Base-by-base conservation (phyloP, 2,329 filamentous ascomycete species). In the Apiospora hydei region DNA sequence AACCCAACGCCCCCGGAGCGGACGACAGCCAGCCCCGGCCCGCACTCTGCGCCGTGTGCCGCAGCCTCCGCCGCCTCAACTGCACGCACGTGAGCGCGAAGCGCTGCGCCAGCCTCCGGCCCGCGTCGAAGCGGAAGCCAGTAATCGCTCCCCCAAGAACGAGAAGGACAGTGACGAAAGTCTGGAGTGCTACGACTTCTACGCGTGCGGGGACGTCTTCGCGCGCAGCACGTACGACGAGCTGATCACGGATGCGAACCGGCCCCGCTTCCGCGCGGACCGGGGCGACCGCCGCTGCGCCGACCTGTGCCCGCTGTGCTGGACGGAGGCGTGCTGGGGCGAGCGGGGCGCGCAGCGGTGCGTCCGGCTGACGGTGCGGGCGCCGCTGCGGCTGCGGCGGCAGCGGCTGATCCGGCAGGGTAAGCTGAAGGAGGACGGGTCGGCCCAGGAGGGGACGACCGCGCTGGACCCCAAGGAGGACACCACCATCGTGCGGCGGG, bases 271-370 rank as follows among this genome's bases (percentile, higher is more conserved):
- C 34, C 34, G 18, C 8, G 10, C 8, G 11, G 34, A n/a, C 3
- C 57, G 57, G 3, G 57, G 57, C 8, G 57, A 64, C 34, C 34
- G 16, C 18, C 34, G 57, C 30, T 64, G 30, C 57, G 57, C 34
- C 57, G 57, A 64, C 18, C 34, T 41, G 18, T 64, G 57, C 34
- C 57, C 57, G 3, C 21, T 41, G 34, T 64, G 57, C 57, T 64
- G 57, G 57, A 41, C 57, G 16, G 34, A 64, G 57, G 57, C 57
- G 3, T 64, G 57, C 57, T 64, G 57, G 57, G 57, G 57, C 18
- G 34, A 64, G 3, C 57, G 57, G 4, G 57, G 57, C 21, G 18
- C 1, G 3, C 18, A n/a, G 18, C 57, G 57, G 10, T 34, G 34
- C 18, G 10, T 64, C 3, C 34, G 57, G 3, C 2, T 64, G 57